These are phyloP conservation scores for Phytophthora melonis DNA, from an alignment of 352 stramenopile species.

Conservation along the genomic window DNA sequence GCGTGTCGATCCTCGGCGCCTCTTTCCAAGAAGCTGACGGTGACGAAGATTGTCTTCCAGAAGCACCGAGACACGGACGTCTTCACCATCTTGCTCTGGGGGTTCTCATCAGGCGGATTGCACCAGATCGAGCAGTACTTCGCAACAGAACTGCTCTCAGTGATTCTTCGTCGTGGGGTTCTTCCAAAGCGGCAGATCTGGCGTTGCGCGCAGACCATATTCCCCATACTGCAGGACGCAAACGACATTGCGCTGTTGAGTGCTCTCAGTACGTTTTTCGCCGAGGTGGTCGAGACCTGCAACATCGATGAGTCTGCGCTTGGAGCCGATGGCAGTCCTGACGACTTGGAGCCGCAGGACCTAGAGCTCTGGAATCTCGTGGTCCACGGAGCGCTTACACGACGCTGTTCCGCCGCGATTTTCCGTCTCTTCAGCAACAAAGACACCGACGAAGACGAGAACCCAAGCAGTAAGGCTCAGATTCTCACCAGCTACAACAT, in stretches of 20 bases:
- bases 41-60: slow-evolving; percentile 36
- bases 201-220: slow-evolving; percentile 56
- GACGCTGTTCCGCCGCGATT: slow-evolving; percentile 42
- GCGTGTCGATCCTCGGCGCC: slow-evolving; percentile 69
- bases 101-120: slow-evolving; percentile 40
- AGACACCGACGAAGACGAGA: slow-evolving; percentile 17
- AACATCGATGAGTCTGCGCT: slow-evolving; percentile 53
- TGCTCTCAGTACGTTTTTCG: slow-evolving; percentile 66
- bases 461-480: slow-evolving; percentile 44
- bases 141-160: slow-evolving; percentile 67
- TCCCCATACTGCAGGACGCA: slow-evolving; percentile 46
- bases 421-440: slow-evolving; percentile 61
- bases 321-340: slow-evolving; percentile 15
- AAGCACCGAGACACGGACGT: slow-evolving; percentile 47
- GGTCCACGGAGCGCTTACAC: slow-evolving; percentile 51
- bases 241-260: slow-evolving; percentile 60
- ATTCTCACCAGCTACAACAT: slow-evolving; percentile 78
- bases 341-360: slow-evolving; percentile 27
- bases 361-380: slow-evolving; percentile 64
- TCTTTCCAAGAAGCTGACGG: slow-evolving; percentile 66
- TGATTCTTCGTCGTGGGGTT: slow-evolving; percentile 65
- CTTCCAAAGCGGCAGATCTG: slow-evolving; percentile 63
- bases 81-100: slow-evolving; percentile 50
- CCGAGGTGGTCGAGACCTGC: slow-evolving; percentile 67
- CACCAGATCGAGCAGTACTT: slow-evolving; percentile 70